Evolutionary conservation across 192 early-diverging fungal genomes (phyloP).

Genomic region (Gaertneriomyces semiglobifer): DNA sequence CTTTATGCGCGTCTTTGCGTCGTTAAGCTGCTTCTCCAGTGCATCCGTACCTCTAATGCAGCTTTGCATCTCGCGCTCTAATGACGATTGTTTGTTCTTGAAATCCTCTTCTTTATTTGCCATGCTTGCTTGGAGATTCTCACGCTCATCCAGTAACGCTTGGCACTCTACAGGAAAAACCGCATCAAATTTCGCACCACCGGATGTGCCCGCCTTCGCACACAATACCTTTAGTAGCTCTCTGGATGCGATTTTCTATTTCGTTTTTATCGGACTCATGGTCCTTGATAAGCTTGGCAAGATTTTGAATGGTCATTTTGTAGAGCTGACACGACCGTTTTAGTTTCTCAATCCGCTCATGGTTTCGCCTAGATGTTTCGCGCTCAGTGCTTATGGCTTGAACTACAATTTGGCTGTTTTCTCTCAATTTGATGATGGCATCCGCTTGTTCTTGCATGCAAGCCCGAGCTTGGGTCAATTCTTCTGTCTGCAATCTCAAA

Average conservation of each 20-base stretch:
- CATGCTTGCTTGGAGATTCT: background rate
- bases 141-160: background rate
- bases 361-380: slow-evolving; percentile 22
- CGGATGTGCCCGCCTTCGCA: too few species aligned
- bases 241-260: background rate
- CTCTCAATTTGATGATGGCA: slow-evolving; percentile 19
- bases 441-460: slow-evolving; percentile 18
- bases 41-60: background rate
- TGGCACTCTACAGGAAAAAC: background rate
- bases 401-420: slow-evolving; percentile 21
- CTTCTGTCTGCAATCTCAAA: slow-evolving; percentile 15
- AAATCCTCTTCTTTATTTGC: background rate
- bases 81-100: background rate
- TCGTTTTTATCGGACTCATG: slow-evolving; percentile 6
- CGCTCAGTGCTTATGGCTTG: slow-evolving; percentile 18
- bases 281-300: slow-evolving; percentile 19
- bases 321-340: slow-evolving; percentile 23
- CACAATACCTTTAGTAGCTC: background rate
- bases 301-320: slow-evolving; percentile 21
- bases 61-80: background rate
- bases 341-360: slow-evolving; percentile 23
- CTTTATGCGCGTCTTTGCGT: background rate
- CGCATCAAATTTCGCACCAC: too few species aligned
- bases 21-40: background rate
- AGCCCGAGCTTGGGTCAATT: slow-evolving; percentile 14